A percentile compares a stretch with the other conserved stretches of the same genome.
These are phyloP conservation scores for Heterobasidion occidentale DNA, from an alignment of 1,284 basidiomycete genomes.

Conservation along the genomic window DNA sequence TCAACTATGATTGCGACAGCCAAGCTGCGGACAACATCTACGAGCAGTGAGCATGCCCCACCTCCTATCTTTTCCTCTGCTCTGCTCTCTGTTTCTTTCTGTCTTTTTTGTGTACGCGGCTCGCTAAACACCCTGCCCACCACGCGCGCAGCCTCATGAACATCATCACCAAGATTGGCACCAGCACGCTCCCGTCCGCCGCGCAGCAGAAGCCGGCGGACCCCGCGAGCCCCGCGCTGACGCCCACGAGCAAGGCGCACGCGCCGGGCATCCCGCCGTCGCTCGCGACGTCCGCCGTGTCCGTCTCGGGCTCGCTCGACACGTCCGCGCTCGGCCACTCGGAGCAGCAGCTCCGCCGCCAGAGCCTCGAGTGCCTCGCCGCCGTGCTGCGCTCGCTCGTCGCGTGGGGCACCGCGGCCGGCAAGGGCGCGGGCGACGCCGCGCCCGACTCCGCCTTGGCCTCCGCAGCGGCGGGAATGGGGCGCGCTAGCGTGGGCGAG, in stretches of 20 bases:
- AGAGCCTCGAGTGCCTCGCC: conserved; percentile 86
- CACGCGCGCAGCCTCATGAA: conserved; percentile 68
- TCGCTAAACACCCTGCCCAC: not conserved
- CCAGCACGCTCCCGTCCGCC: conserved; percentile 45
- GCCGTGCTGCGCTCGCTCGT: conserved; percentile 84
- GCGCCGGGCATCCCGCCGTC: conserved; percentile 44
- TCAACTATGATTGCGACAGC: conserved; percentile 97
- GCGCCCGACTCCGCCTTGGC: conserved; percentile 19
- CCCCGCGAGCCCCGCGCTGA: conserved; percentile 49
- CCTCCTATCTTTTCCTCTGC: not conserved
- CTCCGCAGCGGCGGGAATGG: conserved; percentile 6
- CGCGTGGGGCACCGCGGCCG: conserved; percentile 71
- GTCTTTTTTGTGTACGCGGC: too few relatives aligned
- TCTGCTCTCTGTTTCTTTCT: too few relatives aligned
- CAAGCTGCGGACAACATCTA: conserved; percentile 93
- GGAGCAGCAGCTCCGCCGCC: conserved; percentile 79
- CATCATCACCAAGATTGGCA: conserved; percentile 86
- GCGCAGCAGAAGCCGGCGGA: conserved; percentile 45
- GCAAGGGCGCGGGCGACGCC: conserved; percentile 36
- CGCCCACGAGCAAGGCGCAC: conserved; percentile 41
- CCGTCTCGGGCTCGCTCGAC: conserved; percentile 61
- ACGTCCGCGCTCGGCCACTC: conserved; percentile 61
- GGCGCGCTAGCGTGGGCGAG: conserved; percentile 40
- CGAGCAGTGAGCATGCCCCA: conserved; percentile 62
- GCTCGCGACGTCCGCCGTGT: conserved; percentile 60